Base-by-base conservation (phyloP, 1,284 basidiomycete genomes). In the Cutaneotrichosporon mucoides region DNA sequence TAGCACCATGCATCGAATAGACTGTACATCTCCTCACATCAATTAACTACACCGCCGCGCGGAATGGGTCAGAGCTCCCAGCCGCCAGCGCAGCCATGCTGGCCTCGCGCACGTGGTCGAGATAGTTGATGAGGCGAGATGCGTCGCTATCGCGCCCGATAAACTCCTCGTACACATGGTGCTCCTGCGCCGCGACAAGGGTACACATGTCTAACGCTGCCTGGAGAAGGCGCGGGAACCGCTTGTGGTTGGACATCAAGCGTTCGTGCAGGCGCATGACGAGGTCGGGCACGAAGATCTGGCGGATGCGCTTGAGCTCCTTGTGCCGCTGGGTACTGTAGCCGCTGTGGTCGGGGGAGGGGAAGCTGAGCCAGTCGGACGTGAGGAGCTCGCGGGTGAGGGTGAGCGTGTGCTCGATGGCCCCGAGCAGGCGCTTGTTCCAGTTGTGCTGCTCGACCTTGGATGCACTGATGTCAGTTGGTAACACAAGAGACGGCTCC, bases 251-350 rank as follows among this genome's bases (percentile, higher is more conserved):
- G 41, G 83, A 80, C 62, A 86, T 84, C 11, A 98, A 81, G 58
- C 88, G 80, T 37, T 82, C 80, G 72, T 98, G 94, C 13, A 98
- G 79, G 16, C 90, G 86, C 61, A 97, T 82, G 64, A 98, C 85
- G 42, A 98, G 82, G 73, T 97, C 92, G 0, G 94, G 95, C 15
- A 98, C 82, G 76, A 90, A 95, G 41, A 94, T 87, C 67, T 91
- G 87, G 37, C 94, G 85, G 59, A 97, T 90, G 24, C 88, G 84
- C 3, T 83, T 79, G 53, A 96, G 83, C 66, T 96, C 91, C 34
- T 80, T 80, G 16, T 81, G 79, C 11, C 90, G 82, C 10, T 82
- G 82, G 54, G 87, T 35, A 16, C 45, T 33, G n/a, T 56, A 48
- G 4, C 13, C 34, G 6, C 10, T 43, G 5, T 33, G 34, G 47